Conservation (phyloP, 352 stramenopile species). For the Globisporangium middletonii region DNA sequence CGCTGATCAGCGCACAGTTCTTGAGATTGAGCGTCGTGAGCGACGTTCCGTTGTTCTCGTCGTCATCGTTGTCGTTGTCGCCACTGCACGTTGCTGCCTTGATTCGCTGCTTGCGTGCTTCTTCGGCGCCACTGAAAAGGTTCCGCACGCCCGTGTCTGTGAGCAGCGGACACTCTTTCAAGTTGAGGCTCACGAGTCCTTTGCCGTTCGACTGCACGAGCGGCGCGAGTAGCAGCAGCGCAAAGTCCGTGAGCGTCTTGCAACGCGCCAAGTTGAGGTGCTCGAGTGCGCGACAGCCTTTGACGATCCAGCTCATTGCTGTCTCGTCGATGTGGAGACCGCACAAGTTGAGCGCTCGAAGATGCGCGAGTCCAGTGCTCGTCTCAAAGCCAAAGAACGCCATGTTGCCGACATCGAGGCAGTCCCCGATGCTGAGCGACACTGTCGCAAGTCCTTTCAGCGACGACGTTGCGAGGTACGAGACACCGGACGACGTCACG, state of each 20-base stretch:
- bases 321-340: slow-evolving; percentile 56
- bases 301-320: slow-evolving; percentile 61
- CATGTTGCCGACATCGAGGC: slow-evolving; percentile 56
- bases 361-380: slow-evolving; percentile 20
- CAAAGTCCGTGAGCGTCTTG: slow-evolving; percentile 45
- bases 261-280: slow-evolving; percentile 46
- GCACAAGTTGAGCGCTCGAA: slow-evolving; percentile 33
- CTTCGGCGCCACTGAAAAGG: slow-evolving; percentile 29
- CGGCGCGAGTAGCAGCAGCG: slow-evolving; percentile 42
- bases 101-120: neutral
- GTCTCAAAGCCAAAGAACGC: slow-evolving; percentile 71
- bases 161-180: slow-evolving; percentile 42
- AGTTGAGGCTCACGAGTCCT: slow-evolving; percentile 29
- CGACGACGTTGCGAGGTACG: slow-evolving; percentile 35
- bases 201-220: slow-evolving; percentile 11
- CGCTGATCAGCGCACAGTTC: slow-evolving; percentile 41
- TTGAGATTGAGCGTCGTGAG: slow-evolving; percentile 45
- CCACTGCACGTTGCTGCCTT: slow-evolving; percentile 2
- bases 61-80: slow-evolving; percentile 18
- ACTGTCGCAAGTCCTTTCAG: slow-evolving; percentile 25
- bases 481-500: slow-evolving; percentile 54
- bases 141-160: slow-evolving; percentile 42
- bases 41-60: neutral
- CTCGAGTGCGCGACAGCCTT: slow-evolving; percentile 37
- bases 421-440: slow-evolving; percentile 41